Percentiles rank a stretch among this genome's conserved stretches.
Conservation (phyloP, 2,329 filamentous ascomycete species). For the Aspergillus sp. region DNA sequence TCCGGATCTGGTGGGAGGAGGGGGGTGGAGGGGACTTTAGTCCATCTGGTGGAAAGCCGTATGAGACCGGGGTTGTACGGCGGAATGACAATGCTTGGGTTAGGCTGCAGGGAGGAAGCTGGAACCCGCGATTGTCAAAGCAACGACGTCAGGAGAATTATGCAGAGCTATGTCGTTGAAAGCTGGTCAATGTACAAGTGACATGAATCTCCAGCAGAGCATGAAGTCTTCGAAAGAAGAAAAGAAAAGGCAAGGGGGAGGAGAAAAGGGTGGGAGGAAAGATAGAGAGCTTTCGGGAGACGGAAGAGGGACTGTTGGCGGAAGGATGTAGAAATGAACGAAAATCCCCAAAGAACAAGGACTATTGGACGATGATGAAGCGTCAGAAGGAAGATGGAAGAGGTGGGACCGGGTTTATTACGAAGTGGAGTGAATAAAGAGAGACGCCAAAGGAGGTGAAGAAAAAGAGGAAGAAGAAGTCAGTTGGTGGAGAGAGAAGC, state of each 20-base stretch:
- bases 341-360: neutral
- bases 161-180: slow-evolving; percentile 16
- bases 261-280: neutral
- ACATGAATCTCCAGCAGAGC: slow-evolving; percentile 4
- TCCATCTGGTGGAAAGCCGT: slow-evolving; percentile 21
- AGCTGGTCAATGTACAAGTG: slow-evolving; percentile 16
- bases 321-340: slow-evolving; percentile 8
- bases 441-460: slow-evolving; percentile 8
- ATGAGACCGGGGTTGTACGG: slow-evolving; percentile 17
- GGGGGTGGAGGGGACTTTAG: slow-evolving; percentile 13
- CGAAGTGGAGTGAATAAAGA: slow-evolving; percentile 4
- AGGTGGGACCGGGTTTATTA: slow-evolving; percentile 7
- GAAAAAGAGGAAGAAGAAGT: neutral
- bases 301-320: slow-evolving; percentile 10
- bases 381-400: neutral
- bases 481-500: slow-evolving; percentile 11
- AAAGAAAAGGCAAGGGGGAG: slow-evolving; percentile 10
- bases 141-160: slow-evolving; percentile 13
- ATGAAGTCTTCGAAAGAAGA: slow-evolving; percentile 1
- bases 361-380: neutral
- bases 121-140: slow-evolving; percentile 15
- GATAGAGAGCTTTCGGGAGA: slow-evolving; percentile 3
- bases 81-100: slow-evolving; percentile 19
- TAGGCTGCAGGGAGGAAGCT: slow-evolving; percentile 21
- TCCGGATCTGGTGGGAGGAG: slow-evolving; percentile 13